phyloP scores from a whole-genome alignment of 2,329 filamentous ascomycete species.

The Paecilomyces sp. region DNA sequence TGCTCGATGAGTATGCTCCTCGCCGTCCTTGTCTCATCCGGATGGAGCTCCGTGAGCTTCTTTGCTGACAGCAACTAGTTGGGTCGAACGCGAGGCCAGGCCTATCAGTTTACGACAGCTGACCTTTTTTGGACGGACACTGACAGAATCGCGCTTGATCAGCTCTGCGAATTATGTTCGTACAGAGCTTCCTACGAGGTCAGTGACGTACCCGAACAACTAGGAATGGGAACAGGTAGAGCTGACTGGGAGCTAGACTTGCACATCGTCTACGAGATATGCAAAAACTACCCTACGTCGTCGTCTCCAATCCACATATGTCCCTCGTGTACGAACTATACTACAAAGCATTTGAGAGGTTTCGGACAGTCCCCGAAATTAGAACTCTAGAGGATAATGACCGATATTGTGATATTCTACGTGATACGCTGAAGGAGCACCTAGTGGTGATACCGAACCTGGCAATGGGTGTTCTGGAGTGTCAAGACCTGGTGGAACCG shows the following conservation, averaged over 20 bases:
- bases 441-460: conserved; percentile 89
- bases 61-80: conserved; percentile 49
- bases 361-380: conserved; percentile 78
- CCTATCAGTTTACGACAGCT: conserved; percentile 96
- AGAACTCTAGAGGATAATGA: conserved; percentile 86
- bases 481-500: conserved; percentile 70
- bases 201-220: conserved; percentile 13
- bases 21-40: neutral
- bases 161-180: conserved; percentile 97
- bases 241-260: conserved; percentile 48
- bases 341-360: conserved; percentile 89
- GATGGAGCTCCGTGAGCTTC: conserved; percentile 3
- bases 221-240: conserved; percentile 1
- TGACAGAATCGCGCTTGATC: conserved; percentile 82
- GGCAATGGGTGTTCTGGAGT: conserved; percentile 90
- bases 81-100: conserved; percentile 84
- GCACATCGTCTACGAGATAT: conserved; percentile 95
- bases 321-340: conserved; percentile 95
- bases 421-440: conserved; percentile 75
- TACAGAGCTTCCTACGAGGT: conserved; percentile 83
- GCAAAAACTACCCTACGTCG: conserved; percentile 90
- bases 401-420: conserved; percentile 70
- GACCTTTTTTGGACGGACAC: conserved; percentile 90
- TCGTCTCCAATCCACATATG: conserved; percentile 91
- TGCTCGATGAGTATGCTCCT: conserved; percentile 51